A percentile compares a stretch with the other conserved stretches of the same genome.
Conservation (phyloP, 352 stramenopile genomes). For the Aphanomyces stellatus region DNA sequence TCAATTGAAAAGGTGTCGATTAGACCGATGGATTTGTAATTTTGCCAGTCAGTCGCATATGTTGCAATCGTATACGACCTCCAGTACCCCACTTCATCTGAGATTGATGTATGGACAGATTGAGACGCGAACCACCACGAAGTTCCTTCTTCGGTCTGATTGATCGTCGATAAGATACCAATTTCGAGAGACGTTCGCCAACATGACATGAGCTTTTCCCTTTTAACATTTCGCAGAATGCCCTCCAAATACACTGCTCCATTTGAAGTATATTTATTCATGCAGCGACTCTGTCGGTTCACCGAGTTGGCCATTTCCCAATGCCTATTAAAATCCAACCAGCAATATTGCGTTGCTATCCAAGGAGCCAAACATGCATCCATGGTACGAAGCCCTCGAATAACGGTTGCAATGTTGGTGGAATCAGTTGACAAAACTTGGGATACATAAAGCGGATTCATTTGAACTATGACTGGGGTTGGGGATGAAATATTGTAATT, state of each 20-base stretch:
- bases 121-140: background rate
- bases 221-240: conserved; percentile 8
- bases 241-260: conserved; percentile 3
- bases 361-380: conserved; percentile 5
- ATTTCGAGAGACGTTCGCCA: background rate
- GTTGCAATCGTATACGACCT: background rate
- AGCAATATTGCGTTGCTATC: conserved; percentile 14
- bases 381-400: background rate
- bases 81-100: background rate
- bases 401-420: background rate
- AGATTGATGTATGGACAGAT: background rate
- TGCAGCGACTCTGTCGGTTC: background rate
- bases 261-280: background rate
- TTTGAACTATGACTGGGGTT: background rate
- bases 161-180: background rate
- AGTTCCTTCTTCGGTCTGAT: background rate
- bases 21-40: conserved; percentile 12
- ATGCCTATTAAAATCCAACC: background rate
- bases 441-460: background rate
- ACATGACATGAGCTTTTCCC: background rate
- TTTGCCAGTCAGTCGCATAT: conserved; percentile 11
- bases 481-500: background rate
- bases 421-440: background rate
- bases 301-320: conserved; percentile 4
- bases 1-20: background rate